Evolutionary conservation across 345 rosid species (phyloP).

Genomic region (Melaleuca quinquenervia): DNA sequence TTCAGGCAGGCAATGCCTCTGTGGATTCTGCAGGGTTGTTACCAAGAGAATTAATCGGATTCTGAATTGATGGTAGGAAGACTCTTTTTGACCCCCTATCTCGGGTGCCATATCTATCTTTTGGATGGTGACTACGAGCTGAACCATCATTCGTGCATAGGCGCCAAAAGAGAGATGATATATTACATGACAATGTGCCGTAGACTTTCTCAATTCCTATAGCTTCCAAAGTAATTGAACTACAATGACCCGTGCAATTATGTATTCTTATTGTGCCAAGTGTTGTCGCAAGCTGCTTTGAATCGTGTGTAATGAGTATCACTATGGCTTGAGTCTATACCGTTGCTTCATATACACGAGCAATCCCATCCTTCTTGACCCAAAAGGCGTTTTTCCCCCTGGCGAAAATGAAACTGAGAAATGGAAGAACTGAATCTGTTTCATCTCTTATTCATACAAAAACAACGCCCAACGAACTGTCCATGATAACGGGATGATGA

Average conservation of each 20-base stretch:
- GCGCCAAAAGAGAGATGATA: neutral
- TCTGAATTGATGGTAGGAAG: neutral
- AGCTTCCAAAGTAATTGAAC: neutral
- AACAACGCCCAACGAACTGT: neutral
- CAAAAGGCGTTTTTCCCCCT: neutral
- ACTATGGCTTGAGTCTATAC: neutral
- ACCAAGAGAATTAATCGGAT: neutral
- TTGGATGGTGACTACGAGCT: neutral
- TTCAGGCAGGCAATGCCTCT: neutral
- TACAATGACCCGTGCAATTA: neutral
- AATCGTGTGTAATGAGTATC: neutral
- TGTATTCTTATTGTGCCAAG: neutral
- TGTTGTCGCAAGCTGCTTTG: neutral
- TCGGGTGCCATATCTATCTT: neutral
- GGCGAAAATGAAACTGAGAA: neutral
- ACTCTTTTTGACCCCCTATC: neutral
- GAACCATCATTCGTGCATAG: neutral
- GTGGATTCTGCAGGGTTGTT: neutral
- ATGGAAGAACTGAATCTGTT: neutral
- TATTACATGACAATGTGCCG: neutral
- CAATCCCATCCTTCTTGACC: neutral
- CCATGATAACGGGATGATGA: neutral
- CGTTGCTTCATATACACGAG: neutral
- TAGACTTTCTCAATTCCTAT: neutral
- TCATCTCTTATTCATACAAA: neutral